A percentile compares a stretch with the other conserved stretches of the same genome.
Evolutionary conservation across 129 eudicot species (phyloP).

Genomic region (Logfia minima): DNA sequence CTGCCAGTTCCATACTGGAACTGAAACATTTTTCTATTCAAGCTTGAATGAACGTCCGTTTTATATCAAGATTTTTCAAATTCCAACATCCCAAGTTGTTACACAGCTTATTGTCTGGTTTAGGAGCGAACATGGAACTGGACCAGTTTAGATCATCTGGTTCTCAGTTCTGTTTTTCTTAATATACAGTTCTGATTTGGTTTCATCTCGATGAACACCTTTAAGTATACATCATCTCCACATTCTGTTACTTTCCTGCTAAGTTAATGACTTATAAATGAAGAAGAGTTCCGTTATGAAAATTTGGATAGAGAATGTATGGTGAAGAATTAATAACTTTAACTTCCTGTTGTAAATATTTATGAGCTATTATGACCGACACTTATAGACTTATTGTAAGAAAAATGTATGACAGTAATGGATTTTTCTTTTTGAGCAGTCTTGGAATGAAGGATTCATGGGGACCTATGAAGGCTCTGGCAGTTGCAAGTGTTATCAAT

Average conservation of each 20-base stretch:
- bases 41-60: too few species aligned
- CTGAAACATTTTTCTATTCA: too few species aligned
- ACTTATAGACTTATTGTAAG: background rate
- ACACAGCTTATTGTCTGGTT: background rate
- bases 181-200: background rate
- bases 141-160: background rate
- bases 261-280: background rate
- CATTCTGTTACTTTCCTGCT: background rate
- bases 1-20: too few species aligned
- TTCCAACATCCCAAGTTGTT: background rate
- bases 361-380: background rate
- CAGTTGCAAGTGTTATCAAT: slow-evolving; percentile 76
- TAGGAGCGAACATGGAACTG: background rate
- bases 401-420: background rate
- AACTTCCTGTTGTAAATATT: background rate
- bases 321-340: background rate
- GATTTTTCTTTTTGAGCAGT: slow-evolving; percentile 45
- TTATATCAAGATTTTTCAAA: background rate
- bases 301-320: background rate
- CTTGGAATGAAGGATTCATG: slow-evolving; percentile 98
- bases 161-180: too few species aligned
- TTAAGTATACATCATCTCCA: too few species aligned
- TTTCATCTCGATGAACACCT: background rate
- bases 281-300: background rate
- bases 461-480: slow-evolving; percentile 97